Conservation (phyloP, 1,284 basidiomycete species). For the Rhodotorula sp. region DNA sequence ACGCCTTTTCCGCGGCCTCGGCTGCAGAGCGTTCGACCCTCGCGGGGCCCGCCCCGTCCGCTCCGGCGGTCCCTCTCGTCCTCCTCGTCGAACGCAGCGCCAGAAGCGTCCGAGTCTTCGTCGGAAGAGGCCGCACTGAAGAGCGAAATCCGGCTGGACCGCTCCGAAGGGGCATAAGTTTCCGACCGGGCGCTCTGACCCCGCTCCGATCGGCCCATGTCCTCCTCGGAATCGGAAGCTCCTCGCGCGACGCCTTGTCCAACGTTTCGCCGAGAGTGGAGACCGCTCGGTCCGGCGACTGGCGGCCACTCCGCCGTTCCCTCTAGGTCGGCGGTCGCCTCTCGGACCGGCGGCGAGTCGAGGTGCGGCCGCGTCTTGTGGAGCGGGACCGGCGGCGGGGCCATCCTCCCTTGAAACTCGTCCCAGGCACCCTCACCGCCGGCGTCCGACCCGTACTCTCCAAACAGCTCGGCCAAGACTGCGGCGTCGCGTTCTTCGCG, state of each 20-base stretch:
- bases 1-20: too few species aligned
- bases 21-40: too few species aligned
- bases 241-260: background rate
- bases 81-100: too few species aligned
- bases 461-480: background rate
- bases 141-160: too few species aligned
- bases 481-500: background rate
- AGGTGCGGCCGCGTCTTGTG: background rate
- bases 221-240: background rate
- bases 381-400: background rate
- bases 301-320: background rate
- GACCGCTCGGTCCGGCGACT: background rate
- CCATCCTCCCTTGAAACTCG: background rate
- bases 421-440: background rate
- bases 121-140: too few species aligned
- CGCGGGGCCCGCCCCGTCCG: too few species aligned
- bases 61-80: too few species aligned
- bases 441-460: background rate
- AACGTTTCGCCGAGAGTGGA: background rate
- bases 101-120: too few species aligned
- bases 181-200: too few species aligned
- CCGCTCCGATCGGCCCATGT: background rate
- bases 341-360: background rate
- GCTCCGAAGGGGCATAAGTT: too few species aligned
- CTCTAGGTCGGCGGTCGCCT: too few species aligned